These are phyloP conservation scores for Acorus gramineus DNA, from an alignment of 106 monocot genomes.

Conservation along the genomic window DNA sequence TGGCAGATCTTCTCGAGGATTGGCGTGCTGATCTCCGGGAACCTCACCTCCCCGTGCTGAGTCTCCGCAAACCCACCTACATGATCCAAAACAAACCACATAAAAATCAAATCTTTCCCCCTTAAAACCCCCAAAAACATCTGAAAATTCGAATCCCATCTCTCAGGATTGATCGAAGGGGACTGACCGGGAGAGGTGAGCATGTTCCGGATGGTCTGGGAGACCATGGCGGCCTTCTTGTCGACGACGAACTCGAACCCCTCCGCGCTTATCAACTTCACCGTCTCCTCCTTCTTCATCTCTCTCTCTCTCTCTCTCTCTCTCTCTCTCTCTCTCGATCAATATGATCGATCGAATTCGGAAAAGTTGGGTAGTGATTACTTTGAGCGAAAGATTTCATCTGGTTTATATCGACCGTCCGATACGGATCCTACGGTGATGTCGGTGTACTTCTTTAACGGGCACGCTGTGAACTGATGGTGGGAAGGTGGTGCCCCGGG, in stretches of 20 bases:
- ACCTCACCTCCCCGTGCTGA: slow-evolving; percentile 66
- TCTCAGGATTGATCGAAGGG: not conserved
- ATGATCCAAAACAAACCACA: too few relatives aligned
- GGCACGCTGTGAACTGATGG: too few relatives aligned
- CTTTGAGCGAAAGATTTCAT: too few relatives aligned
- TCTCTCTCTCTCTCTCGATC: not conserved
- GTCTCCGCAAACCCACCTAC: slow-evolving; percentile 73
- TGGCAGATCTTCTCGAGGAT: slow-evolving; percentile 94
- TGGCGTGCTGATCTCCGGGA: slow-evolving; percentile 79
- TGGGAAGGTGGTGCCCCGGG: too few relatives aligned
- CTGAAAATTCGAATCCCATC: too few relatives aligned
- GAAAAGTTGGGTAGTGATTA: too few relatives aligned
- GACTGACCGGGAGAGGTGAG: slow-evolving; percentile 76
- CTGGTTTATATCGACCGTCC: too few relatives aligned
- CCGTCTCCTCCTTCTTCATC: slow-evolving; percentile 54
- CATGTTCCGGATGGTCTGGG: slow-evolving; percentile 90
- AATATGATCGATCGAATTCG: not conserved
- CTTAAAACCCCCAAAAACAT: too few relatives aligned
- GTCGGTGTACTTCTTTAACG: too few relatives aligned
- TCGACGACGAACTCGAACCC: slow-evolving; percentile 93
- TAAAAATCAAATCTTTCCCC: too few relatives aligned
- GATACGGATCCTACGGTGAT: too few relatives aligned
- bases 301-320: not conserved
- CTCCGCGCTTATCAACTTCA: slow-evolving; percentile 90
- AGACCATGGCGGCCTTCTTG: slow-evolving; percentile 91